Conservation (phyloP, 2,329 filamentous ascomycete species). For the Aspergillus fumigatiaffinis region DNA sequence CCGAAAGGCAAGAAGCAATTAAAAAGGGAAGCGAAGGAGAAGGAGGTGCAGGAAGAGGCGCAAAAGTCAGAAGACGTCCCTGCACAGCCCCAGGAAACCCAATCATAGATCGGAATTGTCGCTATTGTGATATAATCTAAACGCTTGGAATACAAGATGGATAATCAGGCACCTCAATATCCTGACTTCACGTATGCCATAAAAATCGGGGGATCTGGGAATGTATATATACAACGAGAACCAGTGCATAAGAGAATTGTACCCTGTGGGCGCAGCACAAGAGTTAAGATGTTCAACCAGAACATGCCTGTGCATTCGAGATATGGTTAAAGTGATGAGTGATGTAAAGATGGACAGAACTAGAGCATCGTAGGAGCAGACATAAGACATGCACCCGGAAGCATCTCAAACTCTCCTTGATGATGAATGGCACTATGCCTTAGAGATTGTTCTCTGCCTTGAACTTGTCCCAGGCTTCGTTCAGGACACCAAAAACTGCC, state of each 20-base stretch:
- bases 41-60: conserved; percentile 23
- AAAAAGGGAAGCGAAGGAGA: conserved; percentile 46
- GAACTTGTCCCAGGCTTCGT: conserved; percentile 68
- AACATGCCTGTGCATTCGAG: background rate
- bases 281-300: background rate
- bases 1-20: conserved; percentile 38
- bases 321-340: background rate
- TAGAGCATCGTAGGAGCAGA: background rate
- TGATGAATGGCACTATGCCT: background rate
- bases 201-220: conserved; percentile 1
- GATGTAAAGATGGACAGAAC: background rate
- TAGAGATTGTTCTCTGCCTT: conserved; percentile 59
- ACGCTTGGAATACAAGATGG: background rate
- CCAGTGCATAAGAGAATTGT: background rate
- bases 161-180: background rate
- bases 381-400: background rate
- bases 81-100: background rate
- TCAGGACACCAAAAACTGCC: conserved; percentile 61
- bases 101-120: background rate
- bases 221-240: conserved; percentile 7
- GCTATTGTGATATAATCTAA: background rate
- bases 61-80: conserved; percentile 3
- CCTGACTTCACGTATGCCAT: conserved; percentile 1
- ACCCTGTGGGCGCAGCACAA: background rate
- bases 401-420: background rate